These are phyloP conservation scores for Saturnispora kantuleensis DNA, from an alignment of 805 yeast genomes.

Conservation along the genomic window DNA sequence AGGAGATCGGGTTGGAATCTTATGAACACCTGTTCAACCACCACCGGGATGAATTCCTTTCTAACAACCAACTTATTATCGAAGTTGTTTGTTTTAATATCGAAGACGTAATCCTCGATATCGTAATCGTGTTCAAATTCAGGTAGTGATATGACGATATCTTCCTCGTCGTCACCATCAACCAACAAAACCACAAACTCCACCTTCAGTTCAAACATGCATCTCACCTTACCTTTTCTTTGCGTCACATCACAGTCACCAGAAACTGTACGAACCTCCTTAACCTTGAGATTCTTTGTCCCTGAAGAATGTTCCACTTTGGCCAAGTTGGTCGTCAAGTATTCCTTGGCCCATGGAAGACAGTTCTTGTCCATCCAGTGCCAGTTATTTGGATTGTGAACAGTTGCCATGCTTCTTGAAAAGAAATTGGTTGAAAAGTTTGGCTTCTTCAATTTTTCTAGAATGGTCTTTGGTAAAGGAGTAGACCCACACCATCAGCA, in stretches of 20 bases:
- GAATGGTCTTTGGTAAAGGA: not conserved
- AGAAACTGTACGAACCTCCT: conserved; percentile 32
- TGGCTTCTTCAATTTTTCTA: not conserved
- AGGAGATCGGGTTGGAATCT: conserved; percentile 57
- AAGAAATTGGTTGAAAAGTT: not conserved
- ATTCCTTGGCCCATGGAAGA: conserved; percentile 77
- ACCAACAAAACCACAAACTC: conserved; percentile 36
- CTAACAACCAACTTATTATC: conserved; percentile 32
- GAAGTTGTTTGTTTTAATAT: conserved; percentile 31
- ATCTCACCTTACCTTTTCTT: conserved; percentile 71
- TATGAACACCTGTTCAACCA: conserved; percentile 34
- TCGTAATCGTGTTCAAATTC: conserved; percentile 75
- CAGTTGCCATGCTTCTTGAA: conserved; percentile 51
- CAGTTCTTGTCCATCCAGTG: conserved; percentile 99
- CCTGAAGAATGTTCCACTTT: conserved; percentile 33
- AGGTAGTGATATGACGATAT: conserved; percentile 41
- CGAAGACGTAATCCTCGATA: conserved; percentile 52
- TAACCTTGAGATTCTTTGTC: conserved; percentile 28
- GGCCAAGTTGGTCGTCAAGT: conserved; percentile 52
- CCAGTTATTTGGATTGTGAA: conserved; percentile 97
- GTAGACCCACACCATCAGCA: not conserved
- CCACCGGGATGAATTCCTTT: conserved; percentile 41
- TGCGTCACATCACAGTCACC: conserved; percentile 83
- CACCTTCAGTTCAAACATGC: conserved; percentile 59
- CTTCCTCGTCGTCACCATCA: conserved; percentile 23